These are phyloP conservation scores for Colletotrichum sp. DNA, from an alignment of 2,329 filamentous ascomycete genomes.

Conservation along the genomic window DNA sequence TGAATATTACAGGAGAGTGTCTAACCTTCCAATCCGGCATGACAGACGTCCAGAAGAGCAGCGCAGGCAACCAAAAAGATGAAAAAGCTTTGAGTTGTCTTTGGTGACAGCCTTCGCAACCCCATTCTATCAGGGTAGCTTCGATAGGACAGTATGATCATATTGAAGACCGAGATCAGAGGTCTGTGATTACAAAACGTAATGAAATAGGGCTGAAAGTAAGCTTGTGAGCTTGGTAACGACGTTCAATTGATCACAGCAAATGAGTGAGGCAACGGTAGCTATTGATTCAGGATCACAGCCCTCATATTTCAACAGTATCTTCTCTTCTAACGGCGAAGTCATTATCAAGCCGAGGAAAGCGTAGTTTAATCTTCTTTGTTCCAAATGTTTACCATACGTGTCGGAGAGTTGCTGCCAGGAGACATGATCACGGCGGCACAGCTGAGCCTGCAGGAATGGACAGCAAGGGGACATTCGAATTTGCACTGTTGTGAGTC, in stretches of 20 bases:
- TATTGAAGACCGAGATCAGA: accelerated
- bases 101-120: accelerated
- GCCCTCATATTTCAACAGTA: too few relatives aligned
- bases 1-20: accelerated
- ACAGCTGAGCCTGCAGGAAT: too few relatives aligned
- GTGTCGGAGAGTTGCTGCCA: too few relatives aligned
- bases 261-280: neutral
- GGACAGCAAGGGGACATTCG: too few relatives aligned
- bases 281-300: too few relatives aligned
- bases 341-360: too few relatives aligned
- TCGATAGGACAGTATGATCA: accelerated
- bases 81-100: neutral
- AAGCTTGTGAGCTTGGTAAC: accelerated
- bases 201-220: accelerated
- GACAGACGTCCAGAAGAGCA: neutral
- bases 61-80: neutral
- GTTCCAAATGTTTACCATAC: too few relatives aligned
- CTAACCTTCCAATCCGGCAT: accelerated
- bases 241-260: neutral
- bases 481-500: too few relatives aligned
- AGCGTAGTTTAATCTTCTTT: too few relatives aligned
- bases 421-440: too few relatives aligned
- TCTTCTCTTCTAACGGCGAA: too few relatives aligned
- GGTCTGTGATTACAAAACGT: neutral
- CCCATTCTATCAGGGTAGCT: neutral